phyloP scores from a whole-genome alignment of 352 stramenopile species.

The Globisporangium parvum region DNA sequence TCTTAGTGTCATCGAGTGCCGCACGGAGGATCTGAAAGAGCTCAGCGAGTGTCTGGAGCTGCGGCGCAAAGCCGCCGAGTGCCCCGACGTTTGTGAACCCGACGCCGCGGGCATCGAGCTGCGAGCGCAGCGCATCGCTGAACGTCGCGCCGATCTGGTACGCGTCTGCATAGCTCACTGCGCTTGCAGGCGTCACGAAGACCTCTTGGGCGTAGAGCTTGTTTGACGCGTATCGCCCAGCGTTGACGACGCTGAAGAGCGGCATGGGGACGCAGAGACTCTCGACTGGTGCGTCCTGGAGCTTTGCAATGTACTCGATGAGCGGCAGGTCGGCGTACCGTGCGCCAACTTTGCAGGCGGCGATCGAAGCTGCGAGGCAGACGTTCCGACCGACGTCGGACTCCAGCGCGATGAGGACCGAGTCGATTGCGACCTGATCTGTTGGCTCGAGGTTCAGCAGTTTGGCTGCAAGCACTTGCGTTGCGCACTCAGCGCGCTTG shows the following conservation, averaged over 20 bases:
- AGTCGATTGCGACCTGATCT: slow-evolving; percentile 40
- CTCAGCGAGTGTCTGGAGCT: slow-evolving; percentile 51
- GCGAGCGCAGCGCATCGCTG: slow-evolving; percentile 24
- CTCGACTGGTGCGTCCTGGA: slow-evolving; percentile 39
- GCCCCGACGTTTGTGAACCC: slow-evolving; percentile 53
- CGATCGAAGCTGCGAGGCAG: slow-evolving; percentile 53
- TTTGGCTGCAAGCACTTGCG: slow-evolving; percentile 32
- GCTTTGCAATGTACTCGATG: slow-evolving; percentile 42
- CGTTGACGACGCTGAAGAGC: slow-evolving; percentile 68
- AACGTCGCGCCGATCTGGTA: slow-evolving; percentile 54
- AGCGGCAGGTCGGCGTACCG: slow-evolving; percentile 50
- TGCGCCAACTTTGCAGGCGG: slow-evolving; percentile 54
- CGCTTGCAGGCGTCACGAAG: slow-evolving; percentile 42
- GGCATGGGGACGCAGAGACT: slow-evolving; percentile 59
- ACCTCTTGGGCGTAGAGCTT: slow-evolving; percentile 69
- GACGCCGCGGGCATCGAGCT: slow-evolving; percentile 44
- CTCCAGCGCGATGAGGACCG: slow-evolving; percentile 30
- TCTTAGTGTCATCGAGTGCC: slow-evolving; percentile 35
- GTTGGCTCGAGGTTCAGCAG: slow-evolving; percentile 36
- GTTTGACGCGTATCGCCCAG: slow-evolving; percentile 51
- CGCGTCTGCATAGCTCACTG: slow-evolving; percentile 51
- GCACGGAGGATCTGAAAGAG: slow-evolving; percentile 50
- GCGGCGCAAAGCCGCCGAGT: slow-evolving; percentile 58
- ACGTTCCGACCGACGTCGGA: slow-evolving; percentile 45
- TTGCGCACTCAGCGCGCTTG: slow-evolving; percentile 24